Base-by-base conservation (phyloP, 2,329 filamentous ascomycete genomes). In the Ophiostoma perfectum region DNA sequence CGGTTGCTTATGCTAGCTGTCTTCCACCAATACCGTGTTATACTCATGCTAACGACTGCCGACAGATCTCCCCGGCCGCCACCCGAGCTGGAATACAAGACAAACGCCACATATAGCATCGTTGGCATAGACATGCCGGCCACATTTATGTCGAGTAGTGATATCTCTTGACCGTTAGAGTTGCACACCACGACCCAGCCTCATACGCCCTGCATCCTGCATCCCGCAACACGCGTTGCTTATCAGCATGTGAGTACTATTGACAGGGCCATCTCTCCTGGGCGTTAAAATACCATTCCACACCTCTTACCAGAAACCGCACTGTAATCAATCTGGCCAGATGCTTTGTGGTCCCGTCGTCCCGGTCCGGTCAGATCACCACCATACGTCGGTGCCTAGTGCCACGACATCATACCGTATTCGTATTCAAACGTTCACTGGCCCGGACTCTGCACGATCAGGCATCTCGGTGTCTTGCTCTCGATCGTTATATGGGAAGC, bases 1-100 rank as follows among this genome's bases (percentile, higher is more conserved):
- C 42, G n/a, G 7, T 4, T 11, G 49, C 18, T 55, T 55, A 55
- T 4, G 2, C 27, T 9, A 55, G 18, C n/a, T 27, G 3, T 9
- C 8, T 36, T 55, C 49, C 49, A 55, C 49, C 49, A 55, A 55
- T 55, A 27, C 49, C 49, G 18, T 55, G 49, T 55, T 55, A 55
- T 55, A 27, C 18, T 4, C 49, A 55, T 16, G 18, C 27, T n/a
- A 55, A 18, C 49, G 9, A 27, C 49, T 18, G 6, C 42, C 14
- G 18, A 8, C 47, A 7, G n/a, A 52, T 27, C n/a, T 55, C 49
- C 4, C 2, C 5, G 27, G 3, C 49, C 27, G 49, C 14, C 49
- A 55, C 12, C 49, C 2, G 27, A 27, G 27, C 27, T 27, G 27
- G 27, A 27, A 27, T 27, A 27, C 27, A 27, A 27, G 27, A 27